phyloP scores from a whole-genome alignment of 495 filamentous ascomycete genomes.

The Eremomyces bilateralis region DNA sequence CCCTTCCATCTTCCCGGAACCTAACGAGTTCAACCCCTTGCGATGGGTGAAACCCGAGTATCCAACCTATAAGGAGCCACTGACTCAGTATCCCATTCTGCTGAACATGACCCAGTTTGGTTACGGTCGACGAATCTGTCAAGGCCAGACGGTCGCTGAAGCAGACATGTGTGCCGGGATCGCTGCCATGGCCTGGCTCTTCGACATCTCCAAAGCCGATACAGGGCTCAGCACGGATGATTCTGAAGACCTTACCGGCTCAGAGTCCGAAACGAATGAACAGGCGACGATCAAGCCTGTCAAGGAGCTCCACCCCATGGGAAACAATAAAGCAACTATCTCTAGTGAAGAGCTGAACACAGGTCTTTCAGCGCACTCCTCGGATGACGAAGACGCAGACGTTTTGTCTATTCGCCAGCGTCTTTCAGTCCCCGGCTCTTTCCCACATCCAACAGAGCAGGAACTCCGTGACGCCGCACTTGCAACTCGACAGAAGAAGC shows the following conservation, averaged over 20 bases:
- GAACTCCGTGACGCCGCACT: background rate
- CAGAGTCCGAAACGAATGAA: background rate
- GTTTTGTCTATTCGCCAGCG: constrained; percentile 4
- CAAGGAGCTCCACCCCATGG: constrained; percentile 3
- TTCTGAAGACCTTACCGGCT: background rate
- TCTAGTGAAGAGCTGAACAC: constrained; percentile 12
- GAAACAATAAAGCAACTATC: constrained; percentile 10
- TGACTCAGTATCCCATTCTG: constrained; percentile 31
- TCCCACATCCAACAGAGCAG: constrained; percentile 1
- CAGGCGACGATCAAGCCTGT: background rate
- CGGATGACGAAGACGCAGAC: constrained; percentile 2
- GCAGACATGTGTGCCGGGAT: constrained; percentile 34
- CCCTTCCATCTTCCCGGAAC: constrained; percentile 14
- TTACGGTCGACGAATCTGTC: constrained; percentile 37
- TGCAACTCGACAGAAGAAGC: constrained; percentile 1
- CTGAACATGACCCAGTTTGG: constrained; percentile 34
- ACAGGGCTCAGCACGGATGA: background rate
- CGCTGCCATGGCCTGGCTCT: constrained; percentile 36
- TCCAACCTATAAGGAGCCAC: constrained; percentile 32
- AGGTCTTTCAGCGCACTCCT: constrained; percentile 2
- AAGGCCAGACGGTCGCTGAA: constrained; percentile 31
- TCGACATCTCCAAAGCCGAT: constrained; percentile 23
- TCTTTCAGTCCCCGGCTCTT: constrained; percentile 8
- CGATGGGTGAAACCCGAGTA: constrained; percentile 20
- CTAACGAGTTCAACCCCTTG: constrained; percentile 17